Evolutionary conservation across 176 grass and related monocot species (phyloP).

Genomic region (Ensete ventricosum): DNA sequence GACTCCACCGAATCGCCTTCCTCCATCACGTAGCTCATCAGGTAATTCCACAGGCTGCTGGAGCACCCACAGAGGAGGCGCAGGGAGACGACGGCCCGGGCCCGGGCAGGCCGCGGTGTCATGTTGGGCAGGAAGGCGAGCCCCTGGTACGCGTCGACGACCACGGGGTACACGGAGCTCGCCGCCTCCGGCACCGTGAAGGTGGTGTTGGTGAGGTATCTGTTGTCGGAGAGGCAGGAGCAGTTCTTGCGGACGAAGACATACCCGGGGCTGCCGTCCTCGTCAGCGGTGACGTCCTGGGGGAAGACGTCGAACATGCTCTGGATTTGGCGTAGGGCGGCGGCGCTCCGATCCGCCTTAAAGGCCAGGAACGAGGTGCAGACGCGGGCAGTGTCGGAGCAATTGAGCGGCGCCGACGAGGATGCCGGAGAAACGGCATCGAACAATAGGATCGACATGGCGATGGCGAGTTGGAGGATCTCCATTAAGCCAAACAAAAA

Average conservation of each 20-base stretch:
- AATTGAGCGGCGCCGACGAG: conserved; percentile 54
- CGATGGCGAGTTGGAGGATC: conserved; percentile 19
- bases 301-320: conserved; percentile 90
- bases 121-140: conserved; percentile 24
- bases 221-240: conserved; percentile 64
- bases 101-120: conserved; percentile 36
- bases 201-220: conserved; percentile 85
- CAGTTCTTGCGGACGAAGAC: conserved; percentile 97
- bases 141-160: conserved; percentile 16
- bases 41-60: conserved; percentile 80
- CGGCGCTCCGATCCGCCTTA: conserved; percentile 2
- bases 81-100: conserved; percentile 68
- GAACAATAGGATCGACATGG: neutral
- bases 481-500: neutral
- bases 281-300: conserved; percentile 68
- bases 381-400: conserved; percentile 72
- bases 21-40: conserved; percentile 77
- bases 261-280: conserved; percentile 64
- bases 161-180: conserved; percentile 22
- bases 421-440: conserved; percentile 6
- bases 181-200: conserved; percentile 35
- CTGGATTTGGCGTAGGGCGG: conserved; percentile 35
- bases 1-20: conserved; percentile 72
- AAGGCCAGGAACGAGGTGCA: conserved; percentile 96
- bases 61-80: conserved; percentile 91